These are phyloP conservation scores for Umbelopsis sp. DNA, from an alignment of 371 early-diverging fungal genomes.

Conservation along the genomic window DNA sequence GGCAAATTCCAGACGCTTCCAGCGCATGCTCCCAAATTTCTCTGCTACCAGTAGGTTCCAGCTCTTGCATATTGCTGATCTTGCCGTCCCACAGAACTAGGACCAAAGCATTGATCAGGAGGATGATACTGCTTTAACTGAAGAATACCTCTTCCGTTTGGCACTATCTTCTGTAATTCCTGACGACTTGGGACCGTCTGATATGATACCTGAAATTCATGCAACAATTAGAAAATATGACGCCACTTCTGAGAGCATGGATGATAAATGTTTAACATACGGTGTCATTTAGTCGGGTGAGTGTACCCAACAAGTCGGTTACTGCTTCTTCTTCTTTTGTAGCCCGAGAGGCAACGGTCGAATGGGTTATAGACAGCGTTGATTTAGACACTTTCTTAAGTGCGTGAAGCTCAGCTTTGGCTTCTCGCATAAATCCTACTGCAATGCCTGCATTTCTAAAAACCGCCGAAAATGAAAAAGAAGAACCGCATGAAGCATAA, in stretches of 20 bases:
- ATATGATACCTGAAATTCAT: constrained; percentile 46
- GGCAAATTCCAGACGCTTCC: constrained; percentile 5
- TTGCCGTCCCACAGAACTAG: constrained; percentile 9
- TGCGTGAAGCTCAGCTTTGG: constrained; percentile 51
- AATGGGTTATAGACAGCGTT: constrained; percentile 48
- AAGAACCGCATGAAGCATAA: neutral
- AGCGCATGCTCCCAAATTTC: neutral
- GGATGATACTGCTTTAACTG: constrained; percentile 51
- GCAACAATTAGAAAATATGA: neutral
- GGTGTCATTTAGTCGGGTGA: constrained; percentile 61
- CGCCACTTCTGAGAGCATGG: neutral
- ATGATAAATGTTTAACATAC: constrained; percentile 31
- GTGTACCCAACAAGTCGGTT: constrained; percentile 47
- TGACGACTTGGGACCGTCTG: constrained; percentile 54
- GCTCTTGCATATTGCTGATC: constrained; percentile 15
- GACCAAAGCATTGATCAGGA: constrained; percentile 59
- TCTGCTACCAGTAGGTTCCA: constrained; percentile 11
- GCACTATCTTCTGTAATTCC: constrained; percentile 58
- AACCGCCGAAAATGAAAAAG: neutral
- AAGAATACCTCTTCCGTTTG: constrained; percentile 60
- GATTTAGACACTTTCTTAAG: constrained; percentile 46
- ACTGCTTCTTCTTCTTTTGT: constrained; percentile 56
- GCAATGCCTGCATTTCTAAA: constrained; percentile 64
- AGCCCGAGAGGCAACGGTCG: constrained; percentile 53
- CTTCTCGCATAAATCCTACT: constrained; percentile 60